Base-by-base conservation (phyloP, 2,329 filamentous ascomycete genomes). In the Amylocarpus encephaloides region DNA sequence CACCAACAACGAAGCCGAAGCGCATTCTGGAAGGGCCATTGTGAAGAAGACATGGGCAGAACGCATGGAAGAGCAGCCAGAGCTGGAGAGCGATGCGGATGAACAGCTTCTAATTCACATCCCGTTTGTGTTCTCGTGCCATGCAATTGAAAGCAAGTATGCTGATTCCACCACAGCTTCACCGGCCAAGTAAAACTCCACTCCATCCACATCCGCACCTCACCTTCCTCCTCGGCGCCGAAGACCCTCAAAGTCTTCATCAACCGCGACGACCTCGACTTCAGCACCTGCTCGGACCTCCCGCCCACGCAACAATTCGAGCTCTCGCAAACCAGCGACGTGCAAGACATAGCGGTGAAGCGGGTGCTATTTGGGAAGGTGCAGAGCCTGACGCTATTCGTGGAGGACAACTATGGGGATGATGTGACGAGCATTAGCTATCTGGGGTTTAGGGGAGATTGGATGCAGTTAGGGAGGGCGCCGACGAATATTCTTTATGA, bases 81-180 rank as follows among this genome's bases (percentile, higher is more conserved):
- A 94, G 70, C 76, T 98, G 29, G 80, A 78, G 62, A 95, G 89
- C 64, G 88, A 94, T 66, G 83, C 85, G 0, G 93, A 97, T 66
- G 90, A 95, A 73, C 90, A 98, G 72, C 70, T 98, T n/a, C 73
- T 98, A 49, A 88, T 98, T 77, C 84, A 85, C 56, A 79, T 97
- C 34, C 93, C 93, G 86, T 94, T 71, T 59, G 86, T 75, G 7
- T 18, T 5, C n/a, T n/a, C n/a, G n/a, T n/a, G n/a, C n/a, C n/a
- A n/a, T n/a, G n/a, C n/a, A n/a, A n/a, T n/a, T n/a, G n/a, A n/a
- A n/a, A n/a, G n/a, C n/a, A n/a, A n/a, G n/a, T n/a, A n/a, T n/a
- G n/a, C n/a, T n/a, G n/a, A n/a, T n/a, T n/a, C n/a, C n/a, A n/a
- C n/a, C 22, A 50, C 56, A 94, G 89, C 1, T 98, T 98, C 72